These are phyloP conservation scores for Skeletonema menzelii DNA, from an alignment of 108 stramenopile genomes.

Conservation along the genomic window DNA sequence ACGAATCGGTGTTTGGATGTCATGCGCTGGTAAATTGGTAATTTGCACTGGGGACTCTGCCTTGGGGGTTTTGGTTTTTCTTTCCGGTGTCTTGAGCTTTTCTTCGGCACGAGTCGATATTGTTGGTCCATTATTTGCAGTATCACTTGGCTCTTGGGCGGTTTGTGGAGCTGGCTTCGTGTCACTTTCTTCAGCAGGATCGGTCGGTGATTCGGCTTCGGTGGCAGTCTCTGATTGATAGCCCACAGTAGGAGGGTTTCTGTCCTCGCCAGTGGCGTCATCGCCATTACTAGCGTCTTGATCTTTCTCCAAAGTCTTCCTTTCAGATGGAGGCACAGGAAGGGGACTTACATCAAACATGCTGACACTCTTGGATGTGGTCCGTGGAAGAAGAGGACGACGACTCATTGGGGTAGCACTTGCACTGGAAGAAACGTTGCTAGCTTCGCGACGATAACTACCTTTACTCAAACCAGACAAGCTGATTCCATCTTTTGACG, in stretches of 20 bases:
- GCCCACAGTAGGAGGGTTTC: slow-evolving; percentile 32
- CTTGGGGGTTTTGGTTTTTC: neutral
- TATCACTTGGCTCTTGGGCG: neutral
- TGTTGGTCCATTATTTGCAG: neutral
- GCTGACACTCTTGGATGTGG: slow-evolving; percentile 17
- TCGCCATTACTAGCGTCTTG: slow-evolving; percentile 20
- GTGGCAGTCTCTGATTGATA: slow-evolving; percentile 33
- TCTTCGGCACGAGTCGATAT: neutral
- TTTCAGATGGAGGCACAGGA: neutral
- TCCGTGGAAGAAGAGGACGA: slow-evolving; percentile 19
- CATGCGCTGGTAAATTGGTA: slow-evolving; percentile 17
- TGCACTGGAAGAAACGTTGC: slow-evolving; percentile 10
- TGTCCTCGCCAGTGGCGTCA: slow-evolving; percentile 18
- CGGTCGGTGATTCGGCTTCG: slow-evolving; percentile 15
- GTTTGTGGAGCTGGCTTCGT: neutral
- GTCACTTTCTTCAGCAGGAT: slow-evolving; percentile 18
- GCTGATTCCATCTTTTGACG: slow-evolving; percentile 25
- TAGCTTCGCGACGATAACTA: slow-evolving; percentile 3
- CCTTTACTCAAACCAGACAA: slow-evolving; percentile 33
- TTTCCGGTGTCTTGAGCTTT: neutral
- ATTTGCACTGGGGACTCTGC: slow-evolving; percentile 1
- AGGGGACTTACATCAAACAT: slow-evolving; percentile 21
- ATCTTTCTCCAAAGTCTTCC: neutral
- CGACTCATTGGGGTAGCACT: slow-evolving; percentile 4
- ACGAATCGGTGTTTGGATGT: slow-evolving; percentile 12